Evolutionary conservation across 2,329 filamentous ascomycete genomes (phyloP).

Genomic region (Xylariaceae sp.): DNA sequence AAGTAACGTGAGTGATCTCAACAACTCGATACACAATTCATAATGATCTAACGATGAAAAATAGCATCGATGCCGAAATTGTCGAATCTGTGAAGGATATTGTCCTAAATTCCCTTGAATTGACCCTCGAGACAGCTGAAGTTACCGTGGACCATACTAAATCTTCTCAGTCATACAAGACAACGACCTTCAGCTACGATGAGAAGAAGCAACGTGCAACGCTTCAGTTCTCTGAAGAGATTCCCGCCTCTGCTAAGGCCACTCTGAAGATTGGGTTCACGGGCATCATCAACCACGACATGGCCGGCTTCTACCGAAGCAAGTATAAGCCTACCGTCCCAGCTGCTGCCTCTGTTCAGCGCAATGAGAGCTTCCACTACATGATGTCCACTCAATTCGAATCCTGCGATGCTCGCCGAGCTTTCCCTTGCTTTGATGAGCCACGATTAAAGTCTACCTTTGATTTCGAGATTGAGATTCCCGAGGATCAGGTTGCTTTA

Average conservation of each 20-base stretch:
- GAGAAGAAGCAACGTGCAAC: slow-evolving; percentile 78
- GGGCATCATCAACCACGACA: slow-evolving; percentile 81
- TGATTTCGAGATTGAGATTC: slow-evolving; percentile 88
- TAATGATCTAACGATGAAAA: slow-evolving; percentile 3
- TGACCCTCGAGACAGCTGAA: slow-evolving; percentile 67
- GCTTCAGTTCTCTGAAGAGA: slow-evolving; percentile 68
- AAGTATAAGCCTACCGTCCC: slow-evolving; percentile 81
- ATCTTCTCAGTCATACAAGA: slow-evolving; percentile 52
- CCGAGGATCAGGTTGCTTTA: slow-evolving; percentile 79
- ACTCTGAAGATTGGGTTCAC: slow-evolving; percentile 68
- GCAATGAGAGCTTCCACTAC: slow-evolving; percentile 61
- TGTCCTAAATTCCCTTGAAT: slow-evolving; percentile 78
- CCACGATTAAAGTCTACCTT: slow-evolving; percentile 96
- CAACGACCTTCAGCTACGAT: slow-evolving; percentile 73
- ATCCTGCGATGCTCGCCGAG: slow-evolving; percentile 87
- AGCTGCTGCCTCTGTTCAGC: slow-evolving; percentile 72
- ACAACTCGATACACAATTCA: neutral
- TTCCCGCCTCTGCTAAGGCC: slow-evolving; percentile 64
- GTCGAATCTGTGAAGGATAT: slow-evolving; percentile 70
- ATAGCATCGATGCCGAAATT: slow-evolving; percentile 70
- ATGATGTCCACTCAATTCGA: slow-evolving; percentile 98
- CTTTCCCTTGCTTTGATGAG: slow-evolving; percentile 98
- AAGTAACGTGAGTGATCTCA: slow-evolving; percentile 52
- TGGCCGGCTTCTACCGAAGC: slow-evolving; percentile 91
- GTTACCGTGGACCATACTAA: slow-evolving; percentile 56